phyloP scores from a whole-genome alignment of 2,329 filamentous ascomycete genomes.

The Triangularia verruculosa region DNA sequence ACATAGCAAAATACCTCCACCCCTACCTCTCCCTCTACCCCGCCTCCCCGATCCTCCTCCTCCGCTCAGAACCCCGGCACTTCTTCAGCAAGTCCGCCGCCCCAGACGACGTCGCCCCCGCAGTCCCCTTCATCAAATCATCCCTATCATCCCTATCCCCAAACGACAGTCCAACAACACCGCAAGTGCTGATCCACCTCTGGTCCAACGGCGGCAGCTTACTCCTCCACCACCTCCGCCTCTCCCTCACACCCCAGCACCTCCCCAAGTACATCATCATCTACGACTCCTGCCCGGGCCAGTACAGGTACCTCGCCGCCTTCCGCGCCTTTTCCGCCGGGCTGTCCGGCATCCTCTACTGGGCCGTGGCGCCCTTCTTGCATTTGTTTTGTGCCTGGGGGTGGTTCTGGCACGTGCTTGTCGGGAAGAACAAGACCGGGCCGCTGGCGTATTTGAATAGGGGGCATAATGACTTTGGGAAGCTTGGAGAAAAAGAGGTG shows the following conservation, averaged over 20 bases:
- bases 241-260: constrained; percentile 13
- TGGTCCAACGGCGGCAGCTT: constrained; percentile 34
- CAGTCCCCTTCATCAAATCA: constrained; percentile 23
- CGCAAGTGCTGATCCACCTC: constrained; percentile 29
- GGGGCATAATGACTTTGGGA: constrained; percentile 18
- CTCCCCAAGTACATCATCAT: constrained; percentile 27
- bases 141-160: not conserved
- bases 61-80: constrained; percentile 30
- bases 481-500: constrained; percentile 32
- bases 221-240: constrained; percentile 25
- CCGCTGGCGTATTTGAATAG: constrained; percentile 10
- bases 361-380: constrained; percentile 16
- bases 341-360: not conserved
- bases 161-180: not conserved
- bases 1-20: constrained; percentile 36
- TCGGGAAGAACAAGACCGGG: constrained; percentile 7
- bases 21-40: constrained; percentile 34
- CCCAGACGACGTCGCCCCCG: constrained; percentile 18
- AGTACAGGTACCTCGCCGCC: constrained; percentile 20
- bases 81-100: constrained; percentile 21
- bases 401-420: constrained; percentile 15
- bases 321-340: constrained; percentile 21
- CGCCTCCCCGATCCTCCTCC: constrained; percentile 30
- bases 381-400: constrained; percentile 15
- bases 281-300: constrained; percentile 31